A percentile compares a stretch with the other conserved stretches of the same genome.
Conservation (phyloP, 306 rosid species). For the Sophora flavescens region DNA sequence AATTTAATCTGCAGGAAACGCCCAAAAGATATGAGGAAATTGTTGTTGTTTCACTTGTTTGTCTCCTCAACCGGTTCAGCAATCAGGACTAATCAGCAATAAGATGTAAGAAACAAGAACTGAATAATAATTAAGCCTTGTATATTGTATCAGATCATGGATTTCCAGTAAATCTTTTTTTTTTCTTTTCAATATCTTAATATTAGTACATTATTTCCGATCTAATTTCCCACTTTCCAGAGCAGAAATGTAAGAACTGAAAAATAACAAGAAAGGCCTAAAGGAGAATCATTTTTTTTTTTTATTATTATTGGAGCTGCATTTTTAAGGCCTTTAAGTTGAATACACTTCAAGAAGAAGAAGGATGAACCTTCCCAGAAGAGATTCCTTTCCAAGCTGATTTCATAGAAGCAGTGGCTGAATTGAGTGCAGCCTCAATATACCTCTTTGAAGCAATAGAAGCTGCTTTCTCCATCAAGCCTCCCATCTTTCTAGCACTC, state of each 20-base stretch:
- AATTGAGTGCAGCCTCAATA: conserved; percentile 73
- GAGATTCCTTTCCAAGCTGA: conserved; percentile 90
- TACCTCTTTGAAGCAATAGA: conserved; percentile 76
- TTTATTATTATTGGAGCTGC: neutral
- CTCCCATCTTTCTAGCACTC: conserved; percentile 76
- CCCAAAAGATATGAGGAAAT: neutral
- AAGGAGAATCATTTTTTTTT: neutral
- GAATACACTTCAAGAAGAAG: conserved; percentile 30
- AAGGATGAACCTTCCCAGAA: conserved; percentile 86
- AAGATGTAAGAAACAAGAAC: neutral
- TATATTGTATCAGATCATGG: conserved; percentile 13
- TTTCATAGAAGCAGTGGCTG: conserved; percentile 91
- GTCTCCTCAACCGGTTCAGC: neutral
- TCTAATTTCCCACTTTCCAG: conserved; percentile 26
- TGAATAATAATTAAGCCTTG: too few relatives aligned
- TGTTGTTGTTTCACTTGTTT: neutral
- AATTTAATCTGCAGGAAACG: neutral
- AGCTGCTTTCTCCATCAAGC: conserved; percentile 75
- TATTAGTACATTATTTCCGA: conserved; percentile 12
- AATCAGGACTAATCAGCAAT: neutral
- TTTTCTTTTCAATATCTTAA: neutral
- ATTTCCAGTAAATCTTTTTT: too few relatives aligned
- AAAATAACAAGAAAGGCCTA: neutral
- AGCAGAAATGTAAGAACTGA: neutral
- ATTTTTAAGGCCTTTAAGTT: neutral